Evolutionary conservation across 371 early-diverging fungal genomes (phyloP), one percentile per base, ranked within the genome.

Genomic region (Basidiobolus meristosporus): DNA sequence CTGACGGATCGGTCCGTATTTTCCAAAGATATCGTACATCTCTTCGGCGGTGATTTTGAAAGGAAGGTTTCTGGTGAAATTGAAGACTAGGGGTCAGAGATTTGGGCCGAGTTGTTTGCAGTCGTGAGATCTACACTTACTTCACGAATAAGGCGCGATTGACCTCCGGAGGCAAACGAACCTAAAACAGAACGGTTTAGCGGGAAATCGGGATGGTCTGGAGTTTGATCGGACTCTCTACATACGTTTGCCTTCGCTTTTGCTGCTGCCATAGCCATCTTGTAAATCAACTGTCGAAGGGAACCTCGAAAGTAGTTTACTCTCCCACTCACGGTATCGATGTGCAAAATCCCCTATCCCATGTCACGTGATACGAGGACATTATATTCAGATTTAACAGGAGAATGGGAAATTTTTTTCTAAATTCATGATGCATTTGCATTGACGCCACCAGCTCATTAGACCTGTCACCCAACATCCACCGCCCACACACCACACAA

Each of bases 11-110:
- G 92, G 78, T 3, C 96, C 96, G 50, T 95, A 92, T 66, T 90
- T 86, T 39, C 93, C 96, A 74, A 96, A 96, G 38, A 96, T 68
- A 51, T 92, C 92, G 53, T 85, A 96, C 74, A 93, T 73, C 45
- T 96, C 93, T 50, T 92, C 93, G 0, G 83, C 49, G 3, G 90
- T 80, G 43, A 92, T 86, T 60, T 91, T 90, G 63, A 82, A 92
- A 1, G 98, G 92, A 26, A 97, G 62, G 57, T 95, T 93, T 37
- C 82, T 74, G 47, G 11, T 32, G 23, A 42, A 35, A 43, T 1
- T n/a, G 18, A 33, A 14, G 31, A 6, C 17, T 11, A 19, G 10
- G 15, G 38, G 10, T 38, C 17, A 21, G 9, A 18, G 7, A 20
- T 18, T 16, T 39, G 15, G 16, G 19, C 15, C 7, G 5, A 6